Conservation (phyloP, 106 monocot genomes). For the Dendrobium huoshanense region DNA sequence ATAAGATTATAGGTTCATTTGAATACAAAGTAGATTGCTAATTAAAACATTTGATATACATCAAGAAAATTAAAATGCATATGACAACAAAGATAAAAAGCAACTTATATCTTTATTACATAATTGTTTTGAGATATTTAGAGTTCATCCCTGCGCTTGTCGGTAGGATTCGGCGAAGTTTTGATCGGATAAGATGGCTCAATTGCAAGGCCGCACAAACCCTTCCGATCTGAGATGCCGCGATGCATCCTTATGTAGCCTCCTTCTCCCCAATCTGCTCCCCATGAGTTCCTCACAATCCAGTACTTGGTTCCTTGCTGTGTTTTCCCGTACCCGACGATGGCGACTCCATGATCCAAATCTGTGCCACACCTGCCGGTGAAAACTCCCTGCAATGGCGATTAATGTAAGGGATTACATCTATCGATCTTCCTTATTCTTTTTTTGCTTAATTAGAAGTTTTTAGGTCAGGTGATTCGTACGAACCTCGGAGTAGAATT, state of each 20-base stretch:
- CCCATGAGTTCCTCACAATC: conserved; percentile 75
- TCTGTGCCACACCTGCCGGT: conserved; percentile 38
- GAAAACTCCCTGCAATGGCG: conserved; percentile 31
- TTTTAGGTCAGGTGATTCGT: too few species aligned
- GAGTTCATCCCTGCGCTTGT: too few species aligned
- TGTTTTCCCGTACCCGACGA: conserved; percentile 38
- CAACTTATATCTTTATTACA: too few species aligned
- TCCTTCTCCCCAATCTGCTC: conserved; percentile 50
- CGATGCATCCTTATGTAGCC: conserved; percentile 55
- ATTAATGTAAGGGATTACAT: too few species aligned
- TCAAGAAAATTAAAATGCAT: too few species aligned
- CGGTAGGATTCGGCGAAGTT: conserved; percentile 3
- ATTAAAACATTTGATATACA: too few species aligned
- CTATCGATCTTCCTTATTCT: too few species aligned
- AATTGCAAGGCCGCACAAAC: conserved; percentile 44
- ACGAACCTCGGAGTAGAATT: conserved; percentile 38
- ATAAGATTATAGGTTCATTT: too few species aligned
- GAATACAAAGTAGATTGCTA: too few species aligned
- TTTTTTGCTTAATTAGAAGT: too few species aligned
- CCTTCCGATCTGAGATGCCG: conserved; percentile 2
- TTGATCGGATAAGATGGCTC: conserved; percentile 46
- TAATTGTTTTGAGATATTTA: too few species aligned
- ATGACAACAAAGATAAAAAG: too few species aligned
- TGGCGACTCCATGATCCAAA: conserved; percentile 40
- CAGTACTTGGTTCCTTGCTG: conserved; percentile 48